Evolutionary conservation across 148 eudicot species (phyloP).

Genomic region (Dysphania ambrosioides): DNA sequence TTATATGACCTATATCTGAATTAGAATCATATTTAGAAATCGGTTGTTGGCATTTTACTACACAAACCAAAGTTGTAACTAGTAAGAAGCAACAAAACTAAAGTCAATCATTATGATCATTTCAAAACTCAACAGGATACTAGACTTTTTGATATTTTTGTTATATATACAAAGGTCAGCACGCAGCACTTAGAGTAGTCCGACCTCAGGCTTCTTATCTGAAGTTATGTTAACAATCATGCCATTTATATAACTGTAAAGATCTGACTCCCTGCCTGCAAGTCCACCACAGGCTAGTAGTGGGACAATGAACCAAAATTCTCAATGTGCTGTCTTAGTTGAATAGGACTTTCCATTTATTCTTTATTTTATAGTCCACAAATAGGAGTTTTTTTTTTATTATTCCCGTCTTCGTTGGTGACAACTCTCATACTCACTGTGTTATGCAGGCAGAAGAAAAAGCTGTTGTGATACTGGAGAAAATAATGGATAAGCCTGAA

Average conservation of each 20-base stretch:
- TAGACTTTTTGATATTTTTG: neutral
- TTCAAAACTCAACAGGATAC: neutral
- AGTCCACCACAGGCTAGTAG: neutral
- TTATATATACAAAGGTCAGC: neutral
- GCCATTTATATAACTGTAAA: neutral
- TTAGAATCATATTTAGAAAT: too few relatives aligned
- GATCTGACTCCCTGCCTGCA: neutral
- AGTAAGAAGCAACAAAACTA: too few relatives aligned
- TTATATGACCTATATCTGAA: neutral
- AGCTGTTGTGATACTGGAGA: slow-evolving; percentile 14
- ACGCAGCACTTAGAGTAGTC: neutral
- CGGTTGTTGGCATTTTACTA: neutral
- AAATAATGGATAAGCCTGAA: slow-evolving; percentile 25
- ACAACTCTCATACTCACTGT: neutral
- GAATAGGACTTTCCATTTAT: neutral
- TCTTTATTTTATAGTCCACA: neutral
- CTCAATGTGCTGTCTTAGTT: neutral
- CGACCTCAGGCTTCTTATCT: neutral
- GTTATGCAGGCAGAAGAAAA: slow-evolving; percentile 32
- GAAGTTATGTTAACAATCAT: neutral
- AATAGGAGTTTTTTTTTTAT: neutral
- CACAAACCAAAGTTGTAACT: neutral
- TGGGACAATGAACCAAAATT: neutral
- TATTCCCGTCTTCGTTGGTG: neutral
- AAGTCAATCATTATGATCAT: too few relatives aligned